Evolutionary conservation across 371 early-diverging fungal species (phyloP).

Genomic region (Blastocladiella emersonii): DNA sequence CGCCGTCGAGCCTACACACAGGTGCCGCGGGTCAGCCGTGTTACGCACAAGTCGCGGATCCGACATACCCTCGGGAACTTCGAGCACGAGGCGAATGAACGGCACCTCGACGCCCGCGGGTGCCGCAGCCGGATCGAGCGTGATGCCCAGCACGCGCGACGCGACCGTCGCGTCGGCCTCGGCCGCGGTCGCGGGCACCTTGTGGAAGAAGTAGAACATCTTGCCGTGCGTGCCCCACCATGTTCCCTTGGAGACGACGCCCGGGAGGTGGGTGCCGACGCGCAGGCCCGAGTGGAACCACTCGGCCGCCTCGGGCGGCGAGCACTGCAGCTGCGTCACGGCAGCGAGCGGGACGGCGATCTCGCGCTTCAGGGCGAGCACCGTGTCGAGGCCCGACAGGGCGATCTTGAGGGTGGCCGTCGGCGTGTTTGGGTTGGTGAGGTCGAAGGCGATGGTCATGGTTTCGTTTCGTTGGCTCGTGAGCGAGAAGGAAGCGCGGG

Average conservation of each 20-base stretch:
- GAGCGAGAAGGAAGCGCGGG: no score
- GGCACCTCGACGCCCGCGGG: no score
- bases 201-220: neutral
- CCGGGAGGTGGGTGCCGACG: neutral
- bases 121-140: neutral
- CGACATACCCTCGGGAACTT: no score
- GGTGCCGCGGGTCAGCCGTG: no score
- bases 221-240: neutral
- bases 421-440: neutral
- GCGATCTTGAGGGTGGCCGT: neutral
- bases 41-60: no score
- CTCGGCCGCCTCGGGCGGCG: neutral
- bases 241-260: neutral
- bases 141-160: neutral
- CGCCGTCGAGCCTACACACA: constrained; percentile 8
- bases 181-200: neutral
- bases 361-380: neutral
- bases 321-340: neutral
- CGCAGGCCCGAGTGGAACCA: neutral
- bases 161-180: neutral
- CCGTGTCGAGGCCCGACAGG: neutral
- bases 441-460: neutral
- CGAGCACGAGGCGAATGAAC: no score
- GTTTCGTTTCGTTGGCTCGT: neutral
- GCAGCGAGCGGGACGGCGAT: neutral